Conservation (phyloP, 2,329 filamentous ascomycete species). For the Sporothrix variecibatus region DNA sequence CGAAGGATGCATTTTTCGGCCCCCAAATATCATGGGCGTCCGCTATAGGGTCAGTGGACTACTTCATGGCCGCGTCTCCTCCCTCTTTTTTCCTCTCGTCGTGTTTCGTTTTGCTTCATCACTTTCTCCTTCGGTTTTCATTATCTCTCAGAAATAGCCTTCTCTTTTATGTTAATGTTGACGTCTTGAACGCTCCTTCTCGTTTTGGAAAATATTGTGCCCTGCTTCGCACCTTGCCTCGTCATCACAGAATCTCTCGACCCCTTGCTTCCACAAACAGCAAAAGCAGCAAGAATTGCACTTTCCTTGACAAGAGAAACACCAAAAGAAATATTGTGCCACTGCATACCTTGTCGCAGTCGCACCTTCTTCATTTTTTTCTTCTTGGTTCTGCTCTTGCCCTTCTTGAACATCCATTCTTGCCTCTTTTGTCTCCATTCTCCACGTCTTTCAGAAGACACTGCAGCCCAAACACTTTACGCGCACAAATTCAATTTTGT, state of each 20-base stretch:
- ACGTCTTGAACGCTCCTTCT: background rate
- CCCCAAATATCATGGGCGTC: slow-evolving; percentile 13
- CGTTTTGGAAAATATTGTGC: background rate
- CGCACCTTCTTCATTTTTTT: slow-evolving; percentile 5
- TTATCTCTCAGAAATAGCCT: background rate
- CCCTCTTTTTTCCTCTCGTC: background rate
- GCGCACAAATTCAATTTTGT: background rate
- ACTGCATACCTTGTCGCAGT: background rate
- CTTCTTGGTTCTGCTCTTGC: background rate
- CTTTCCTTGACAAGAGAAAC: background rate
- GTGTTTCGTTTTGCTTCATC: background rate
- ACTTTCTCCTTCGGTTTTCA: background rate
- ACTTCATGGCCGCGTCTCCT: slow-evolving; percentile 4
- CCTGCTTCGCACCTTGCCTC: slow-evolving; percentile 4
- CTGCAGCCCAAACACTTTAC: background rate
- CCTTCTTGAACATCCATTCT: background rate
- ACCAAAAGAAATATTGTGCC: background rate
- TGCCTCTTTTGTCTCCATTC: background rate
- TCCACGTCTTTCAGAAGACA: background rate
- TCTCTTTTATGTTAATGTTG: background rate
- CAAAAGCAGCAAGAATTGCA: background rate
- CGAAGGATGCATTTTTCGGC: background rate
- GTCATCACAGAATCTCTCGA: background rate
- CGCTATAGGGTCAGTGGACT: background rate
- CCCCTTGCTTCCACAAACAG: slow-evolving; percentile 16